Evolutionary conservation across 1,139 yeast species (phyloP).

Genomic region (Scheffersomyces titani): DNA sequence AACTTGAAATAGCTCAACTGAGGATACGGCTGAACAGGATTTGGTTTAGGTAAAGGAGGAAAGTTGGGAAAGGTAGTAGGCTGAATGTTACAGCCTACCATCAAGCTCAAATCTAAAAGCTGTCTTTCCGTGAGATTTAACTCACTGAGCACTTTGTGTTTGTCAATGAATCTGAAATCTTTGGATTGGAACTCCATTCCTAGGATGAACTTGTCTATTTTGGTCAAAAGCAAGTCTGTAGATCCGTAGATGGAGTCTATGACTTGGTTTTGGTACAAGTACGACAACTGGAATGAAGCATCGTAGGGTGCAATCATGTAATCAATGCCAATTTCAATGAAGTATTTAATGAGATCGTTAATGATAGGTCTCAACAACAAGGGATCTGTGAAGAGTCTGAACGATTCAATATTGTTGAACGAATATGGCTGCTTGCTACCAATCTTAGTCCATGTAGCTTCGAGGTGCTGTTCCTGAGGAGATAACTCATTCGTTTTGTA

Average conservation of each 20-base stretch:
- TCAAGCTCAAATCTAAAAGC: slow-evolving; percentile 71
- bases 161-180: slow-evolving; percentile 69
- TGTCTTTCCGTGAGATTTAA: slow-evolving; percentile 62
- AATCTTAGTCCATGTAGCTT: slow-evolving; percentile 48
- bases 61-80: slow-evolving; percentile 61
- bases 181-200: slow-evolving; percentile 68
- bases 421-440: slow-evolving; percentile 27
- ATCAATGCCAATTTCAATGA: slow-evolving; percentile 59
- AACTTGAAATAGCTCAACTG: slow-evolving; percentile 46
- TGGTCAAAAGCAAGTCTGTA: slow-evolving; percentile 68
- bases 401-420: slow-evolving; percentile 37
- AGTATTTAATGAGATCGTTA: slow-evolving; percentile 56
- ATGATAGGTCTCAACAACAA: slow-evolving; percentile 51
- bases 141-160: slow-evolving; percentile 58
- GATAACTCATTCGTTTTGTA: slow-evolving; percentile 42
- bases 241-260: slow-evolving; percentile 86
- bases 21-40: slow-evolving; percentile 44
- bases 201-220: slow-evolving; percentile 69
- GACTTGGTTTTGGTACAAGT: slow-evolving; percentile 54
- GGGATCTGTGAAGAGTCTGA: slow-evolving; percentile 49
- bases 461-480: slow-evolving; percentile 47
- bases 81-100: slow-evolving; percentile 78
- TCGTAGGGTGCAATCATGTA: slow-evolving; percentile 82
- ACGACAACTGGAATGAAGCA: slow-evolving; percentile 80
- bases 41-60: slow-evolving; percentile 53